Base-by-base conservation (phyloP, 192 early-diverging fungal species). In the Gamsiella multidivaricata region DNA sequence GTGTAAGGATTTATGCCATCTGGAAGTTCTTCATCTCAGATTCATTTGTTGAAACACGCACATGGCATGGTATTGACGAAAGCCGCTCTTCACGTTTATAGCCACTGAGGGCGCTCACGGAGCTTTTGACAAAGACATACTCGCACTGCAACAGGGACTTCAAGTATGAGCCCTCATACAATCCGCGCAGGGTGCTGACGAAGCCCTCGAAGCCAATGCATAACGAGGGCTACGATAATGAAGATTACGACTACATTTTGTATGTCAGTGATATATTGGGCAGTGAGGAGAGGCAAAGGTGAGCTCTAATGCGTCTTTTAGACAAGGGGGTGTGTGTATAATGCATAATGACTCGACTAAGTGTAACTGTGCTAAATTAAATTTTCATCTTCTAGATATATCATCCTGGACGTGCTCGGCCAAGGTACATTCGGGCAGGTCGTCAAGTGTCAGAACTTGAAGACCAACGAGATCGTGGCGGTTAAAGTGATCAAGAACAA, bases 401-500 rank as follows among this genome's bases (percentile, higher is more conserved):
- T 94, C 42, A 98, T 99, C 69, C 65, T 96, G 61, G 97, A 98
- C 80, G 88, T 95, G 39, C 84, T 99, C 6, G 98, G 98, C 20
- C 89, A 93, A 81, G 98, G 98, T 31, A 98, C 98, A 3, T 99
- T 99, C 89, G 98, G 98, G 7, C 98, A 99, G 80, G 98, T 99
- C 11, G 96, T 96, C 23, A 97, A 95, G 80, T 98, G 96, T 73
- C 88, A 91, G 49, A 96, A 99, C 65, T 82, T 95, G 42, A 96
- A 94, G 76, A 97, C 97, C 17, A 90, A 93, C 80, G 95, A 94
- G 42, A 82, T 93, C 22, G 91, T 96, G 32, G 98, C 96, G 20
- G 91, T 98, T 49, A 99, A 99, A 82, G 95, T 99, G 28, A 96
- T 99, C 61, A 99, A 99, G 74, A 99, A 99, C 83, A 97, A 96